phyloP scores from a whole-genome alignment of 2,329 filamentous ascomycete species.

The Apiospora arundinis region DNA sequence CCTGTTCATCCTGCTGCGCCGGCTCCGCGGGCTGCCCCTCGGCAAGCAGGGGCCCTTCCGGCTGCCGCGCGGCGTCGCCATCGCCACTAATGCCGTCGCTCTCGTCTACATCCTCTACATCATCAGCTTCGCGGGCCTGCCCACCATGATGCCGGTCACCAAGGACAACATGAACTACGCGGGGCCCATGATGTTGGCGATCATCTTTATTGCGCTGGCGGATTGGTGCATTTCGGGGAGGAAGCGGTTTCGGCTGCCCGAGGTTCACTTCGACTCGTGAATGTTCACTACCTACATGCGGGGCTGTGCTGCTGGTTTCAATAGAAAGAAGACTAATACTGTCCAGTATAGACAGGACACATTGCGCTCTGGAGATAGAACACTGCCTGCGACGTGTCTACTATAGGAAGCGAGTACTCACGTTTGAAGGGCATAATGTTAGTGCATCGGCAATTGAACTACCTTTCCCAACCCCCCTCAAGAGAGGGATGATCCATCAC shows the following conservation, averaged over 20 bases:
- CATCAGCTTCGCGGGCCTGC: conserved; percentile 3
- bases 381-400: too few species aligned
- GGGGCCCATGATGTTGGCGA: neutral
- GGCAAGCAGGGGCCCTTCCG: neutral
- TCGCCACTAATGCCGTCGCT: neutral
- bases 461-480: too few species aligned
- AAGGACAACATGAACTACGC: conserved; percentile 5
- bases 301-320: neutral
- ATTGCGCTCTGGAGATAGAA: too few species aligned
- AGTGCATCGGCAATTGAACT: too few species aligned
- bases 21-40: neutral
- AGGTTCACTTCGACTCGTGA: neutral
- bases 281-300: neutral
- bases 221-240: neutral
- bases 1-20: neutral
- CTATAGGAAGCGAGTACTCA: too few species aligned
- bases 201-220: neutral
- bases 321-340: too few species aligned
- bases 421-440: too few species aligned
- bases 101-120: neutral
- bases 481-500: too few species aligned
- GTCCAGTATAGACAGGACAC: too few species aligned
- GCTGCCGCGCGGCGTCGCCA: neutral
- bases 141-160: neutral
- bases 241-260: neutral